A percentile compares a stretch with the other conserved stretches of the same genome.
These are phyloP conservation scores for Suillus plorans DNA, from an alignment of 768 basidiomycete species.

Conservation along the genomic window DNA sequence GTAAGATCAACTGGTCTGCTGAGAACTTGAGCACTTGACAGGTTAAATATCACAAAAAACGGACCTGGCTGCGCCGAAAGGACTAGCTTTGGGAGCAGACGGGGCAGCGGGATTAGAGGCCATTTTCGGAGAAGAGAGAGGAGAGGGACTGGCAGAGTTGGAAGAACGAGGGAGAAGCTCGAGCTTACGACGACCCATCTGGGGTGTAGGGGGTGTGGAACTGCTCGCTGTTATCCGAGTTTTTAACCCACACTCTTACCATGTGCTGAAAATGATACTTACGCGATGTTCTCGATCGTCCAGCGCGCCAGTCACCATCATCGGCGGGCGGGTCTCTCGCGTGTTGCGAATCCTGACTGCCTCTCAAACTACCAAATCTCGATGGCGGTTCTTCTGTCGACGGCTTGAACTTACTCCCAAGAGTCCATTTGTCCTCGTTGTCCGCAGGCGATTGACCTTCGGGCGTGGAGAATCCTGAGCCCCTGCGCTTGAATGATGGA, in stretches of 20 bases:
- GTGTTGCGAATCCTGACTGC: constrained; percentile 55
- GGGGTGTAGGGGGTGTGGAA: constrained; percentile 82
- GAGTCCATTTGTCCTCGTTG: constrained; percentile 75
- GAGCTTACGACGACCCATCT: constrained; percentile 74
- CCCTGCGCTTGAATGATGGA: constrained; percentile 53
- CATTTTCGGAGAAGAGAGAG: constrained; percentile 79
- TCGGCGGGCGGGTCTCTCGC: constrained; percentile 48
- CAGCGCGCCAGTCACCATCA: constrained; percentile 73
- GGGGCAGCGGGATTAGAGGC: constrained; percentile 40
- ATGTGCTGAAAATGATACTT: constrained; percentile 29
- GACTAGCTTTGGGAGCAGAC: constrained; percentile 56
- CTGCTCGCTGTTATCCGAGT: constrained; percentile 46
- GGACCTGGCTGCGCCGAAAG: constrained; percentile 86
- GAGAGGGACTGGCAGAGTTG: constrained; percentile 67
- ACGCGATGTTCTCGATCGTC: constrained; percentile 61
- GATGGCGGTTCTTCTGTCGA: constrained; percentile 41
- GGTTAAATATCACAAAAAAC: constrained; percentile 20
- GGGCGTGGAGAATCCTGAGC: constrained; percentile 52
- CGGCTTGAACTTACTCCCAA: constrained; percentile 73
- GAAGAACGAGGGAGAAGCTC: constrained; percentile 83
- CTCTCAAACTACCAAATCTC: constrained; percentile 47
- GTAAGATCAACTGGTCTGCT: constrained; percentile 84
- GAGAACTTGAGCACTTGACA: constrained; percentile 11
- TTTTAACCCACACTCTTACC: constrained; percentile 14
- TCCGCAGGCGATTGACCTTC: constrained; percentile 58